These are phyloP conservation scores for Papilionanthe hybrid DNA, from an alignment of 116 monocot genomes.

Conservation along the genomic window DNA sequence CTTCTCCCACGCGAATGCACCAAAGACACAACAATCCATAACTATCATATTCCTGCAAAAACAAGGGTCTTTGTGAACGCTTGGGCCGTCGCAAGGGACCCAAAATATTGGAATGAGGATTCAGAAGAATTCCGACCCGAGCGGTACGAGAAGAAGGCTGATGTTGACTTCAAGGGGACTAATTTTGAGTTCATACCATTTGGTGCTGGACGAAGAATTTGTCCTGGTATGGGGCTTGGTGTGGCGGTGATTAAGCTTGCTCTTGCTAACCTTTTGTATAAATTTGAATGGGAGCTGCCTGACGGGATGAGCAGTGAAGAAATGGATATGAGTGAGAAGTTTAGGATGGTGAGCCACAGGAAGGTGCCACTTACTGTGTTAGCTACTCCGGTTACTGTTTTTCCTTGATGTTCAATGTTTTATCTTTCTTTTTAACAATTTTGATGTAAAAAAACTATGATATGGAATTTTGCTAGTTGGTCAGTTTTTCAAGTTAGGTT, in stretches of 20 bases:
- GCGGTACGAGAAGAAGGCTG: conserved; percentile 13
- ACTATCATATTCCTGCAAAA: conserved; percentile 18
- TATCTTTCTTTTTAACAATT: no score
- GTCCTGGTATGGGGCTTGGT: conserved; percentile 8
- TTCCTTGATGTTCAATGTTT: no score
- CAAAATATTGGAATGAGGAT: conserved; percentile 17
- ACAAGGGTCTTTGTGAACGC: conserved; percentile 19
- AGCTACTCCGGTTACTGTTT: no score
- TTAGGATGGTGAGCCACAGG: not conserved
- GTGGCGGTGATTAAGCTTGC: not conserved
- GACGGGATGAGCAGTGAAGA: not conserved
- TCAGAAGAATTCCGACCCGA: conserved; percentile 21
- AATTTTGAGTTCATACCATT: conserved; percentile 8
- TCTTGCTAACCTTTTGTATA: conserved; percentile 3
- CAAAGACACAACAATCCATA: not conserved
- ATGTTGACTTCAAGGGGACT: not conserved
- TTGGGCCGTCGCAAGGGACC: conserved; percentile 23
- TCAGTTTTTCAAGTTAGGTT: no score
- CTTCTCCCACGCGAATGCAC: conserved; percentile 5
- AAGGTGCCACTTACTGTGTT: not conserved
- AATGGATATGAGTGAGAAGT: not conserved
- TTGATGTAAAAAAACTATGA: no score
- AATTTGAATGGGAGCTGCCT: conserved; percentile 6
- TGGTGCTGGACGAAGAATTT: conserved; percentile 3
- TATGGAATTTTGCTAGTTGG: no score